Evolutionary conservation across 495 filamentous ascomycete species (phyloP).

Genomic region (Hypoxylon fuscum): DNA sequence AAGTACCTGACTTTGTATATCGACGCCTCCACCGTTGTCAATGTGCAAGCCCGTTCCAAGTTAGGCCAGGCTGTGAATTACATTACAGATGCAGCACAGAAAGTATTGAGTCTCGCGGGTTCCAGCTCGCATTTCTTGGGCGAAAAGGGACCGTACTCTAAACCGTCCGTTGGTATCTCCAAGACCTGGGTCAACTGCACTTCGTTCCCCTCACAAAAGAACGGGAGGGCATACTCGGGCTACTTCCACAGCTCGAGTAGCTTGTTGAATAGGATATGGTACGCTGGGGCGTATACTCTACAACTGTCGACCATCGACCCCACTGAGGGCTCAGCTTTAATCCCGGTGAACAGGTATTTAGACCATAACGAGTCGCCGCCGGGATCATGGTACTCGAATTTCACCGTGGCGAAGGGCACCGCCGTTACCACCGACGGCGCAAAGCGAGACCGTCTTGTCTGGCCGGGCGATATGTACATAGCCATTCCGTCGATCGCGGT

Average conservation of each 20-base stretch:
- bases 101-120: conserved; percentile 24
- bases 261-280: conserved; percentile 66
- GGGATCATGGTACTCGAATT: conserved; percentile 54
- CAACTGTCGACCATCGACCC: conserved; percentile 66
- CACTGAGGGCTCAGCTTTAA: conserved; percentile 55
- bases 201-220: conserved; percentile 46
- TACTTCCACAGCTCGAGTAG: conserved; percentile 59
- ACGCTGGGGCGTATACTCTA: conserved; percentile 70
- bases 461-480: conserved; percentile 62
- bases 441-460: conserved; percentile 66
- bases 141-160: conserved; percentile 19
- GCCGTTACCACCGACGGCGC: conserved; percentile 64
- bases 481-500: conserved; percentile 58
- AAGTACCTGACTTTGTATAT: conserved; percentile 51
- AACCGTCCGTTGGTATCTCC: conserved; percentile 36
- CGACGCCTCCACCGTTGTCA: not conserved
- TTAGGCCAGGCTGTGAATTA: not conserved
- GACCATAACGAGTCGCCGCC: conserved; percentile 46
- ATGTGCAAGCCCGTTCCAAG: conserved; percentile 6
- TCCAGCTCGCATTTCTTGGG: not conserved
- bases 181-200: conserved; percentile 50
- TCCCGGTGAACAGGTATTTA: conserved; percentile 50
- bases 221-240: conserved; percentile 55
- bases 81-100: conserved; percentile 21
- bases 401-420: conserved; percentile 62